Base-by-base conservation (phyloP, 495 filamentous ascomycete species). In the Penicillium desertorum region DNA sequence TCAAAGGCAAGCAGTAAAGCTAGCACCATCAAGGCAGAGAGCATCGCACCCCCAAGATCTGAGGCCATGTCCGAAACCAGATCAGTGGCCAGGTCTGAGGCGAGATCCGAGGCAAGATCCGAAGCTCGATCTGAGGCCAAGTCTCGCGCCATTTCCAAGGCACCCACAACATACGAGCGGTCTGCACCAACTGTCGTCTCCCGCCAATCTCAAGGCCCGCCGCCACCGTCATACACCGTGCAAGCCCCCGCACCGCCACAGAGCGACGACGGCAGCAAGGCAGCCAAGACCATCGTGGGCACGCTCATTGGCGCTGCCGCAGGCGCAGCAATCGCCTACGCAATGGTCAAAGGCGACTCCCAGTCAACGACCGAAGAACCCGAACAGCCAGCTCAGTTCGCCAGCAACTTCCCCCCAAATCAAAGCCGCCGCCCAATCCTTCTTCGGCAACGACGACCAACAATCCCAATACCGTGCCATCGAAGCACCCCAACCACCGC, bases 301-400 rank as follows among this genome's bases (percentile, higher is more conserved):
- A 88, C 87, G 4, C 80, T 92, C 45, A 82, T 91, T 6, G 91
- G 88, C 22, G 90, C 86, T 17, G 88, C 88, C 9, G 83, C 88
- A 3, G 91, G 88, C 48, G 88, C 87, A 14, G 87, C 86, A 0
- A 66, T 91, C 37, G 86, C 88, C 1, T 93, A 92, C 67, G 84
- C 86, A 36, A 86, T 89, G 75, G 75, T 80, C 54, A 84, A 79
- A 59, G 71, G 78, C 27, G 87, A 66, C 62, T 79, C 58, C 4
- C 65, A 68, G 19, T 67, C 61, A 30, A 34, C 30, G 30, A 39
- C 61, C 7, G 47, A 59, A 22, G 58, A 64, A 17, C 14, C 37
- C 47, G 11, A 60, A 63, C 20, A 56, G 56, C n/a, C 62, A 64
- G 2, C 61, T 41, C 70, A 69, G 44, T 66, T 60, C 50, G 57